Evolutionary conservation across 1,284 basidiomycete genomes (phyloP).

Genomic region (Dichomitus squalens): DNA sequence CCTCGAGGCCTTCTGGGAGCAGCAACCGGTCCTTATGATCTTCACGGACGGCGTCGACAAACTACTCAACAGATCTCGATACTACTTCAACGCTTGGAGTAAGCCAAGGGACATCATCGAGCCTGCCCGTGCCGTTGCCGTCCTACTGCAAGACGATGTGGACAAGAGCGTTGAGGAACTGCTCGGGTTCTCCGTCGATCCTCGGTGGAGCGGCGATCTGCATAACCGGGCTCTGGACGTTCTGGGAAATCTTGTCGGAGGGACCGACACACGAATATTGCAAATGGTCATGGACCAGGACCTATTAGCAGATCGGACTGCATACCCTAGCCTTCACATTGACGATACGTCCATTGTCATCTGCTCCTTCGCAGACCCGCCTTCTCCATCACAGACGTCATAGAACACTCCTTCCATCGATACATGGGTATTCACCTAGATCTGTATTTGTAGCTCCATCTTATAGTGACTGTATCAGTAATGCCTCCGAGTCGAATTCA

Average conservation of each 20-base stretch:
- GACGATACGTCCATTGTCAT: slow-evolving; percentile 17
- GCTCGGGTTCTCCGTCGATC: slow-evolving; percentile 5
- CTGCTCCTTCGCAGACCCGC: neutral
- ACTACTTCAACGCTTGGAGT: slow-evolving; percentile 1
- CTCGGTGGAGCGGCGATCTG: slow-evolving; percentile 9
- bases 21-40: slow-evolving; percentile 6
- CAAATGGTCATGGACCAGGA: slow-evolving; percentile 9
- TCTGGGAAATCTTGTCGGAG: slow-evolving; percentile 17
- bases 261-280: slow-evolving; percentile 3
- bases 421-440: no score
- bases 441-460: no score
- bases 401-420: no score
- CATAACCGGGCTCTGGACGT: slow-evolving; percentile 14
- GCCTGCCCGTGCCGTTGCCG: slow-evolving; percentile 3
- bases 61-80: slow-evolving; percentile 5
- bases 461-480: no score
- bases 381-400: neutral
- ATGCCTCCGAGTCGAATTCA: no score
- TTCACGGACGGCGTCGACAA: slow-evolving; percentile 16
- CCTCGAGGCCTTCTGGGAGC: slow-evolving; percentile 5
- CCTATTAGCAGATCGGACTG: neutral
- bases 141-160: slow-evolving; percentile 7
- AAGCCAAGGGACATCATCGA: neutral
- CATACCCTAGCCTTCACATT: slow-evolving; percentile 6
- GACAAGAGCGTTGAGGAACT: slow-evolving; percentile 8